Evolutionary conservation across 1,284 basidiomycete genomes (phyloP).

Genomic region (Laetiporus sulphureus): DNA sequence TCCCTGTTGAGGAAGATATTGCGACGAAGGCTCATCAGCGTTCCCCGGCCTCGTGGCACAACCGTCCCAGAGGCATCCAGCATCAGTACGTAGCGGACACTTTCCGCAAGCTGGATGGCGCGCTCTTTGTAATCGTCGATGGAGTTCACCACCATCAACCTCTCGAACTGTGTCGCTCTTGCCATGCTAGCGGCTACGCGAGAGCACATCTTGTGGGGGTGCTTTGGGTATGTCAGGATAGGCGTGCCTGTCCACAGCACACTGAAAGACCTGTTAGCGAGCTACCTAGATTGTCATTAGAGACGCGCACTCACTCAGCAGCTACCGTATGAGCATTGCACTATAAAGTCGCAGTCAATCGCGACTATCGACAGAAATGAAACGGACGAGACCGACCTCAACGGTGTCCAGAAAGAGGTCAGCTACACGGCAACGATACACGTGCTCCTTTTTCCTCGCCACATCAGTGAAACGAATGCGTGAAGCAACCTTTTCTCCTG

Average conservation of each 20-base stretch:
- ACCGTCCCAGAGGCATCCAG: conserved; percentile 14
- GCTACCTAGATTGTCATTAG: neutral
- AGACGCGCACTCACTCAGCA: conserved; percentile 38
- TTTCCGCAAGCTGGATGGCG: conserved; percentile 40
- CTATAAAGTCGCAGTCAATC: conserved; percentile 18
- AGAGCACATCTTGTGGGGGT: conserved; percentile 54
- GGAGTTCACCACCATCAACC: conserved; percentile 44
- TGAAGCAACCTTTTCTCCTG: conserved; percentile 44
- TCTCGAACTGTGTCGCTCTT: conserved; percentile 48
- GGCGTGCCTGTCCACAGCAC: conserved; percentile 59
- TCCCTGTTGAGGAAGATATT: conserved; percentile 45
- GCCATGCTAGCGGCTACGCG: conserved; percentile 55
- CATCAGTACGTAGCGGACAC: conserved; percentile 27
- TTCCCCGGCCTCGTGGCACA: conserved; percentile 24
- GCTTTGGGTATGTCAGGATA: conserved; percentile 50
- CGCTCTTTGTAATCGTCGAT: conserved; percentile 47
- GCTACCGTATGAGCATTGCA: conserved; percentile 62
- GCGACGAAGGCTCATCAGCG: conserved; percentile 36
- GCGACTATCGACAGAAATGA: neutral
- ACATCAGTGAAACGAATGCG: conserved; percentile 56
- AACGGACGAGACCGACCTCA: conserved; percentile 37
- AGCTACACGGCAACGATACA: conserved; percentile 46
- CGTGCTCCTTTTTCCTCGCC: conserved; percentile 45
- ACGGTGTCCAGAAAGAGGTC: conserved; percentile 60
- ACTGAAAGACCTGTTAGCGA: conserved; percentile 19